A percentile compares a stretch with the other conserved stretches of the same genome.
Conservation (phyloP, 1,284 basidiomycete genomes). For the Moesziomyces sp. region DNA sequence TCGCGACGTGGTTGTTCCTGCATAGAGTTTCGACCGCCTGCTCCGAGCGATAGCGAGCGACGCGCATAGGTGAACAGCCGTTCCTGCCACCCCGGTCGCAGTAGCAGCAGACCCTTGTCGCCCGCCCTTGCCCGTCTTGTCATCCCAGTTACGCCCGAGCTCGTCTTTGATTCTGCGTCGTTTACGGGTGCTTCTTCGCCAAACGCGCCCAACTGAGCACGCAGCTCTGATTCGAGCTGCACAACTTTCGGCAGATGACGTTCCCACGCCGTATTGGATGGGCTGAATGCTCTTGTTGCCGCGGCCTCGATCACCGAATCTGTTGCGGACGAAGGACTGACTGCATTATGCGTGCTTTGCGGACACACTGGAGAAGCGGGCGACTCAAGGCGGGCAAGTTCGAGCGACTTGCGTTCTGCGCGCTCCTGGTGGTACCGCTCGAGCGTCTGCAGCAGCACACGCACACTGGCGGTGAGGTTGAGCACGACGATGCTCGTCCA, state of each 20-base stretch:
- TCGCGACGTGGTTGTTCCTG: not conserved
- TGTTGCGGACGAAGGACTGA: too few relatives aligned
- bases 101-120: constrained; percentile 21
- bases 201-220: constrained; percentile 26
- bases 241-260: constrained; percentile 8
- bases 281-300: constrained; percentile 2
- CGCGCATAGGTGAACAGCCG: constrained; percentile 30
- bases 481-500: constrained; percentile 48
- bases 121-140: not conserved
- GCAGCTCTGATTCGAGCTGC: constrained; percentile 13
- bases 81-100: constrained; percentile 49
- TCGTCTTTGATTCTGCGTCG: not conserved
- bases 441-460: constrained; percentile 33
- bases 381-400: constrained; percentile 5
- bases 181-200: constrained; percentile 14
- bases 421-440: constrained; percentile 13
- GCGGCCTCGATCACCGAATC: too few relatives aligned
- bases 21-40: too few relatives aligned
- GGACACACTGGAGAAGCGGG: too few relatives aligned
- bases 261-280: constrained; percentile 7
- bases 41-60: constrained; percentile 11
- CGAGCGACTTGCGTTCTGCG: constrained; percentile 7
- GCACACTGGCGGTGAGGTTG: constrained; percentile 38
- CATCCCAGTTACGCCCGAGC: too few relatives aligned
- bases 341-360: too few relatives aligned